Base-by-base conservation (phyloP, 495 filamentous ascomycete species). In the Talaromyces liani region DNA sequence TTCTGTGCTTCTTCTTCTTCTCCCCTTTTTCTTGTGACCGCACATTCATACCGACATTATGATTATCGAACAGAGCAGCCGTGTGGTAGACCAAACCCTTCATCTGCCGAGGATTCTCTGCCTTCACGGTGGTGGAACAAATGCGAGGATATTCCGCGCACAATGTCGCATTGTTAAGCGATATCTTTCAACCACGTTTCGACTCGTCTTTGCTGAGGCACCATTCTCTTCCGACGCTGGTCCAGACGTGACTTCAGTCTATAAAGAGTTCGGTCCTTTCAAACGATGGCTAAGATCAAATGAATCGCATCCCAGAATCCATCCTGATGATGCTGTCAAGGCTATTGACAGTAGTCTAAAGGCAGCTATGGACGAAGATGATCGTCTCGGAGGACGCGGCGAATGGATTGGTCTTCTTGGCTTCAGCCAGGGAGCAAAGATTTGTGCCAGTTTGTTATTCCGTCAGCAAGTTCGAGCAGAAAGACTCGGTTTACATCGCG, bases 71-170 rank as follows among this genome's bases (percentile, higher is more conserved):
- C 41, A 45, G 0, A 16, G 4, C n/a, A 45, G 3, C 4, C 41
- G 8, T 45, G 41, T 16, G 16, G 41, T 45, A 6, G 41, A 45
- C 41, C 41, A 45, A 16, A 45, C 41, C 31, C 65, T 80, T 63
- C 69, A 75, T 65, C 75, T 83, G 27, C 85, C 85, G 10, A 83
- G 86, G 41, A 79, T 90, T 55, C 85, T 89, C 66, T 88, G 84
- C 73, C 78, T 89, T 56, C 86, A 89, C 72, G 87, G 87, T 69
- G 86, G 86, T 58, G 85, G 86, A 64, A 79, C 81, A 59, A 88
- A 84, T 65, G 83, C 78, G 2, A 63, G 74, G 16, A 80, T 89
- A 64, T 88, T 88, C 73, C 72, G 71, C n/a, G 61, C 72, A 1
- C 87, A 90, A 71, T 82, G 80, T 63, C 84, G 86, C 63, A 70